Conservation (phyloP, 805 yeast species). For the Metschnikowia bowlesiae region DNA sequence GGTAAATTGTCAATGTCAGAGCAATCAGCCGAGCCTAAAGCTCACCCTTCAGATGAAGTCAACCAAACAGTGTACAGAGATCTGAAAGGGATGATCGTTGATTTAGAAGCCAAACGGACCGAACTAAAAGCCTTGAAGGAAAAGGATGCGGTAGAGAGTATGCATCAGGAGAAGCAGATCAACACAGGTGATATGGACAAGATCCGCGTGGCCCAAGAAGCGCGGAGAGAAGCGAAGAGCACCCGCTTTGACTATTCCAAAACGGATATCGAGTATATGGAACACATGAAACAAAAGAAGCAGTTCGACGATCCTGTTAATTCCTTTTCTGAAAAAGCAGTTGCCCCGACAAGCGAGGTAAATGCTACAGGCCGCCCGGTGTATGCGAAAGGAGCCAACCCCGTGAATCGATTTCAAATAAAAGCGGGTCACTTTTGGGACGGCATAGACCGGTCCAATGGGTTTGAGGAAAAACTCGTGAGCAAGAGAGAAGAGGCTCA, state of each 20-base stretch:
- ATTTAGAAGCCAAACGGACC: constrained; percentile 14
- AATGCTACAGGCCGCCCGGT: constrained; percentile 45
- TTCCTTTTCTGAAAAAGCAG: constrained; percentile 32
- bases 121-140: constrained; percentile 13
- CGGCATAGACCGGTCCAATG: constrained; percentile 85
- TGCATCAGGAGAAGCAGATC: constrained; percentile 11
- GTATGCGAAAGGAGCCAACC: constrained; percentile 47
- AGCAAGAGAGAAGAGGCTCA: constrained; percentile 26
- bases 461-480: constrained; percentile 69
- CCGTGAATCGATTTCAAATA: constrained; percentile 71
- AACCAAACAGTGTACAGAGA: constrained; percentile 42
- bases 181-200: constrained; percentile 13
- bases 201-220: constrained; percentile 13
- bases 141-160: constrained; percentile 1
- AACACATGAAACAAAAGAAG: constrained; percentile 26
- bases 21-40: not conserved
- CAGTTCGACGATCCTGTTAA: constrained; percentile 63
- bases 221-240: constrained; percentile 22
- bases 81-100: constrained; percentile 27
- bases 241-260: constrained; percentile 27
- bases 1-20: constrained; percentile 14
- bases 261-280: constrained; percentile 37
- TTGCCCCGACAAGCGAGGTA: constrained; percentile 7
- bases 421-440: constrained; percentile 86
- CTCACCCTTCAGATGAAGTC: constrained; percentile 37